Evolutionary conservation across 306 rosid genomes (phyloP).

Genomic region (Gillenia trifoliata): DNA sequence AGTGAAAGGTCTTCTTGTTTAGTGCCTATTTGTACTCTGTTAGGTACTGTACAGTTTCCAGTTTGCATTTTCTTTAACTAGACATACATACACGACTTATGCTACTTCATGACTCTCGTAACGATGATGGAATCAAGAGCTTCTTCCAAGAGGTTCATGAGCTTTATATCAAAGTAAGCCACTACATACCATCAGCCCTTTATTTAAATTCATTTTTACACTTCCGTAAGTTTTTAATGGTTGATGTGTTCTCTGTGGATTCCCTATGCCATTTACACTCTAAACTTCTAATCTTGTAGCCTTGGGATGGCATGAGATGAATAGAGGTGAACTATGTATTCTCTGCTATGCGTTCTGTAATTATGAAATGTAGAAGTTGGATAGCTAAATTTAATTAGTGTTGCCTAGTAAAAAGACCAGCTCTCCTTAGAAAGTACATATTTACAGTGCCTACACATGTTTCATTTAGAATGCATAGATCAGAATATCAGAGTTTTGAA

Average conservation of each 20-base stretch:
- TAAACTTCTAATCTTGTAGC: background rate
- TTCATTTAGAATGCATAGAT: background rate
- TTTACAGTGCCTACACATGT: background rate
- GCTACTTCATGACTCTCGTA: conserved; percentile 95
- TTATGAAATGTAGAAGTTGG: background rate
- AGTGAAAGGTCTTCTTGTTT: conserved; percentile 9
- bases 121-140: conserved; percentile 98
- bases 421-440: background rate
- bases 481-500: background rate
- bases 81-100: conserved; percentile 75
- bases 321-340: background rate
- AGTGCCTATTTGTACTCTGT: background rate
- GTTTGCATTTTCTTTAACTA: conserved; percentile 54
- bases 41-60: background rate
- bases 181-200: background rate
- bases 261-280: background rate
- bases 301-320: conserved; percentile 1
- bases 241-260: background rate
- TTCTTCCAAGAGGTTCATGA: conserved; percentile 98
- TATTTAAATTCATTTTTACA: background rate
- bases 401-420: background rate
- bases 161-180: conserved; percentile 81
- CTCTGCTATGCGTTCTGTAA: background rate
- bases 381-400: background rate
- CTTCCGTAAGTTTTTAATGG: background rate